A percentile compares a stretch with the other conserved stretches of the same genome.
phyloP scores from a whole-genome alignment of 2,329 filamentous ascomycete species.

The Penicillium sp. region DNA sequence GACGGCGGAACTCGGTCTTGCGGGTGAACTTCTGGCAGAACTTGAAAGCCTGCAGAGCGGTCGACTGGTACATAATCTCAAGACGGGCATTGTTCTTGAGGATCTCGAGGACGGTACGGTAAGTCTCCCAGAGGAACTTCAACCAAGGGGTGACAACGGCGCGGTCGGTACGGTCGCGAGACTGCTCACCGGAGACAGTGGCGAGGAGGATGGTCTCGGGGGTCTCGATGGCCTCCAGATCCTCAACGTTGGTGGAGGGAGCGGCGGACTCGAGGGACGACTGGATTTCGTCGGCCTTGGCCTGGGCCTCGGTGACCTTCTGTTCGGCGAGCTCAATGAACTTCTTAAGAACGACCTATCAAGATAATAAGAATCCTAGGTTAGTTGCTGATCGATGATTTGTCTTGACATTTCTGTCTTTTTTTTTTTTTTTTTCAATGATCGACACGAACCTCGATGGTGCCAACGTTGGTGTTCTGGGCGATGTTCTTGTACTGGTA shows the following conservation, averaged over 20 bases:
- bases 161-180: conserved; percentile 92
- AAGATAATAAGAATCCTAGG: conserved; percentile 34
- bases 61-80: conserved; percentile 97
- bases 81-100: conserved; percentile 98
- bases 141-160: conserved; percentile 99
- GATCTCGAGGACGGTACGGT: conserved; percentile 96
- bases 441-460: conserved; percentile 72
- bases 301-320: conserved; percentile 93
- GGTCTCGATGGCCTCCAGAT: conserved; percentile 95
- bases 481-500: conserved; percentile 99
- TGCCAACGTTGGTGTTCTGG: conserved; percentile 97
- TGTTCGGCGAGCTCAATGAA: conserved; percentile 97
- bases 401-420: neutral
- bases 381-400: neutral
- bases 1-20: conserved; percentile 98
- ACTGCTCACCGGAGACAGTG: conserved; percentile 97
- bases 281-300: conserved; percentile 94
- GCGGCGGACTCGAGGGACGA: conserved; percentile 76
- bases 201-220: conserved; percentile 97
- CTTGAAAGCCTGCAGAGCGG: conserved; percentile 95
- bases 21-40: conserved; percentile 98
- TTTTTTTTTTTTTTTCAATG: neutral
- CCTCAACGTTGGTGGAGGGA: conserved; percentile 77
- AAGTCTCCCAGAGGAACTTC: conserved; percentile 99
- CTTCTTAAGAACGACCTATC: conserved; percentile 80